Conservation (phyloP, 2,329 filamentous ascomycete species). For the Aspergillus carbonarius region DNA sequence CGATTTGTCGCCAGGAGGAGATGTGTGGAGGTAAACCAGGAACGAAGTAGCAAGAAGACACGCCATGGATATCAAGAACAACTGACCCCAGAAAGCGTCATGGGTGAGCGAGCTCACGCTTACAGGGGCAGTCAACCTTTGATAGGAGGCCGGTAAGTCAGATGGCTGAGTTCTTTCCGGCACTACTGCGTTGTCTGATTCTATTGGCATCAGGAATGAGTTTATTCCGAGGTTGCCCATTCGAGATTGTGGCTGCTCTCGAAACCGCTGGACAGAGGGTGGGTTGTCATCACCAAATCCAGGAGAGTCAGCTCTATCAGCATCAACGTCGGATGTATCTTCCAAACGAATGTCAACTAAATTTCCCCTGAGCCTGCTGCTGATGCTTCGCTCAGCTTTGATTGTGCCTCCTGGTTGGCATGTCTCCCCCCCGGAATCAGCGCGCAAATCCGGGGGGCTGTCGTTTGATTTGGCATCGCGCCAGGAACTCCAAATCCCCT, state of each 20-base stretch:
- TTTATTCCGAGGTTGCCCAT: constrained; percentile 39
- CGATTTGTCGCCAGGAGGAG: constrained; percentile 67
- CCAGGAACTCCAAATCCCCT: constrained; percentile 60
- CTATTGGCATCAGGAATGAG: constrained; percentile 48
- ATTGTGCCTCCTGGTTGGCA: constrained; percentile 36
- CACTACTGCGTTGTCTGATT: constrained; percentile 53
- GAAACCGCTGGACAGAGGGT: constrained; percentile 57
- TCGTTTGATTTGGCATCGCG: constrained; percentile 47
- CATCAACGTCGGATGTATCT: constrained; percentile 52
- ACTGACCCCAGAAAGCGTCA: constrained; percentile 86
- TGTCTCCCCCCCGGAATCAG: constrained; percentile 35
- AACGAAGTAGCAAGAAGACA: constrained; percentile 85
- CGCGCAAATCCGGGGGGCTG: constrained; percentile 39
- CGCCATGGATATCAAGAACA: constrained; percentile 82
- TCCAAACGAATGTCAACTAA: constrained; percentile 89
- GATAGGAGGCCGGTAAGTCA: constrained; percentile 54
- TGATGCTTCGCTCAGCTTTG: constrained; percentile 33
- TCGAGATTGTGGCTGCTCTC: constrained; percentile 43
- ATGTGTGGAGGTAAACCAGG: constrained; percentile 85
- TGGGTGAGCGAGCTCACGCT: constrained; percentile 73
- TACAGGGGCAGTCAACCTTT: constrained; percentile 57
- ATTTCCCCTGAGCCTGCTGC: constrained; percentile 59
- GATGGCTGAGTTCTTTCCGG: constrained; percentile 46
- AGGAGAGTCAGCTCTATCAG: constrained; percentile 43
- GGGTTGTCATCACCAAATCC: constrained; percentile 49